Conservation (phyloP, 75 land plant species). For the Larix kaempferi region DNA sequence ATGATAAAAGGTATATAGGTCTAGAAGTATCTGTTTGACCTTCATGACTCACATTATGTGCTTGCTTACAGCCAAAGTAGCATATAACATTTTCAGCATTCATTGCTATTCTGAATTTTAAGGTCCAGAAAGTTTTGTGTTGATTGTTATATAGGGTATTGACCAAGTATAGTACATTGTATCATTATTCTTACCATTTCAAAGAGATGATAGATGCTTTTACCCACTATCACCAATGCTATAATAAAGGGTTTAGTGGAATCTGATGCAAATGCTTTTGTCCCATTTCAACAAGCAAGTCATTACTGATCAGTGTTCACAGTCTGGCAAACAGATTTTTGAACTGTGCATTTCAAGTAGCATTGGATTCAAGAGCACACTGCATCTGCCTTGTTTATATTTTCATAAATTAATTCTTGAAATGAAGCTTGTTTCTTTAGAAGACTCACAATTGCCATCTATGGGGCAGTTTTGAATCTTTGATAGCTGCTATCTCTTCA, state of each 20-base stretch:
- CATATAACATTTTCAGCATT: background rate
- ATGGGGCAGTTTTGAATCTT: background rate
- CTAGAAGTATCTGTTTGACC: background rate
- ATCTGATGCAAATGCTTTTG: constrained; percentile 1
- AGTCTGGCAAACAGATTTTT: background rate
- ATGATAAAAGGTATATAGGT: constrained; percentile 2
- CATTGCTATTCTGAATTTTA: background rate
- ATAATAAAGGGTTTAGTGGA: background rate
- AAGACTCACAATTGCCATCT: background rate
- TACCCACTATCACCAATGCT: background rate
- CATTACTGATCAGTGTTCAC: background rate
- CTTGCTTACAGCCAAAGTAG: background rate
- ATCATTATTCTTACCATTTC: background rate
- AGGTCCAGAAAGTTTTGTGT: background rate
- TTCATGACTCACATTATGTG: background rate
- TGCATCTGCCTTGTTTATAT: background rate
- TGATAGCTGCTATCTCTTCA: background rate
- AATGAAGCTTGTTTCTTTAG: background rate
- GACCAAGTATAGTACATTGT: background rate
- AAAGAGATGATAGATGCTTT: background rate
- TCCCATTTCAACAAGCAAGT: background rate
- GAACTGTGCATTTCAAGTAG: background rate
- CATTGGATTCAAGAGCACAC: background rate
- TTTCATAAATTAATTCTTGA: background rate
- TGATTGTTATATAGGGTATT: background rate